Conservation (phyloP, 257 asterid species). For the Datura wrightii region DNA sequence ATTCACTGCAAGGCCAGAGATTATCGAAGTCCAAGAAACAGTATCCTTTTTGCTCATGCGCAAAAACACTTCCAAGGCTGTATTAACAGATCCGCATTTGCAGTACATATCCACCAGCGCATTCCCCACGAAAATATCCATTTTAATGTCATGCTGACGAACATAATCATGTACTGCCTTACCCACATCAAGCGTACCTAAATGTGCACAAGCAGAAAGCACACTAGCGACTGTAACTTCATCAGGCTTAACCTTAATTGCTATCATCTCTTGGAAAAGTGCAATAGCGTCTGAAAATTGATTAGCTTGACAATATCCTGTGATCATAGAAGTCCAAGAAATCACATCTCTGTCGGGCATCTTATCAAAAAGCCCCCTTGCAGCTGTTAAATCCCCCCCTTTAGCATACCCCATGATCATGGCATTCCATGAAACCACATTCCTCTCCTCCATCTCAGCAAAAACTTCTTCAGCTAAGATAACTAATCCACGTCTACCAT, state of each 20-base stretch:
- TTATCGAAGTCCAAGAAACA: conserved; percentile 51
- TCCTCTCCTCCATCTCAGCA: conserved; percentile 43
- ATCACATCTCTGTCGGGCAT: conserved; percentile 50
- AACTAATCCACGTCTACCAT: conserved; percentile 44
- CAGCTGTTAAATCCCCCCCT: conserved; percentile 38
- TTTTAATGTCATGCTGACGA: conserved; percentile 30
- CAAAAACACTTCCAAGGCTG: conserved; percentile 45
- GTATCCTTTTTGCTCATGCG: conserved; percentile 44
- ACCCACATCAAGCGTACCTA: conserved; percentile 47
- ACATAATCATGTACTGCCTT: conserved; percentile 40
- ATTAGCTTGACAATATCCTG: conserved; percentile 44
- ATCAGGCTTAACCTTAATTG: conserved; percentile 44
- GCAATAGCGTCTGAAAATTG: conserved; percentile 38
- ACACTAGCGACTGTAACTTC: conserved; percentile 43
- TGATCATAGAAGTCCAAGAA: conserved; percentile 57
- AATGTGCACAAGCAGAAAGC: conserved; percentile 51
- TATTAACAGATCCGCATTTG: conserved; percentile 44
- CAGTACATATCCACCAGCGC: conserved; percentile 53
- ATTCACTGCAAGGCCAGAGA: conserved; percentile 50
- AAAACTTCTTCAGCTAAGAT: conserved; percentile 42
- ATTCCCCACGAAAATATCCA: conserved; percentile 46
- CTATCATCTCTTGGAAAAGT: conserved; percentile 46
- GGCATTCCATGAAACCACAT: conserved; percentile 51
- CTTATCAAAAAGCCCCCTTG: conserved; percentile 43
- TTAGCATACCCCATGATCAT: conserved; percentile 50